Evolutionary conservation across 1,284 basidiomycete species (phyloP).

Genomic region (Volvariella volvacea): DNA sequence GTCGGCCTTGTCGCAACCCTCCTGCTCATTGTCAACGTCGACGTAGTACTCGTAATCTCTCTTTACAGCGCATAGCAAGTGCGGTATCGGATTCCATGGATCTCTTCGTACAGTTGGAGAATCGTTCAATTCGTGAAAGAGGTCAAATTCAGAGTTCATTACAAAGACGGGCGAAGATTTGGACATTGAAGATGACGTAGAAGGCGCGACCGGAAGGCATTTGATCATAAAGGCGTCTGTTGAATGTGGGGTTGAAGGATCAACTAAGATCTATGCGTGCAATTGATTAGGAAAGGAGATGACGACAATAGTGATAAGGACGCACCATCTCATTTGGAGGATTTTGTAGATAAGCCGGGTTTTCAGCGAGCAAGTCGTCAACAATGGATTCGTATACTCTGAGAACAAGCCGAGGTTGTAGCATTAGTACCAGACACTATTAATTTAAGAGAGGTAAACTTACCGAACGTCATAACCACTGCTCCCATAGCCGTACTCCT

Average conservation of each 20-base stretch:
- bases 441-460: no score
- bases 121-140: neutral
- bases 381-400: neutral
- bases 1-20: no score
- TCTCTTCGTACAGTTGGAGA: conserved; percentile 20
- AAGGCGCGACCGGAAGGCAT: neutral
- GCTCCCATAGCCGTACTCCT: no score
- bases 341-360: neutral
- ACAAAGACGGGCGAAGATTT: neutral
- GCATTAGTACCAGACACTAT: no score
- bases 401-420: neutral
- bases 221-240: neutral
- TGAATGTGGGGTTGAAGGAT: neutral
- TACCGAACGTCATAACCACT: no score
- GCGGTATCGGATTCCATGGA: conserved; percentile 47
- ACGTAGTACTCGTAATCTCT: conserved; percentile 18
- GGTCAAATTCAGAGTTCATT: neutral
- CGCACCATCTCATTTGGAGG: conserved; percentile 1
- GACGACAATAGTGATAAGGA: neutral
- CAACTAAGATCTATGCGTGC: neutral
- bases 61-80: conserved; percentile 35
- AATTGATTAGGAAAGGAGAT: neutral
- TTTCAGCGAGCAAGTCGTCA: neutral
- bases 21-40: no score
- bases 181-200: no score